Conservation (phyloP, 108 stramenopile genomes). For the Halocafeteria seosinensis region DNA sequence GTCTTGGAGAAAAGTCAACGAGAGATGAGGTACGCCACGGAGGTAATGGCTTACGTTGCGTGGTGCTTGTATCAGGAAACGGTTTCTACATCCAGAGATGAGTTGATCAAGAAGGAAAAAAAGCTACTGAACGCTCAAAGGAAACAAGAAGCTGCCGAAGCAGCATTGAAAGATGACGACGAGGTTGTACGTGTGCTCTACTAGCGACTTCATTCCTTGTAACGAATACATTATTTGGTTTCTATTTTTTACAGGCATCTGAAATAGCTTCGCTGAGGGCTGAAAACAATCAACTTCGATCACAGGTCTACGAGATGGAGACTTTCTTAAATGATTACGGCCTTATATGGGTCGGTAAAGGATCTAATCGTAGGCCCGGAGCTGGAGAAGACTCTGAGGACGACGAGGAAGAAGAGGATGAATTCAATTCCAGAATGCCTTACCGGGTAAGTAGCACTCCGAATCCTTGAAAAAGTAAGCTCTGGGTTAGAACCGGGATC, state of each 20-base stretch:
- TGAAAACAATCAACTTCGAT: constrained; percentile 4
- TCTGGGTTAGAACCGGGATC: too few relatives aligned
- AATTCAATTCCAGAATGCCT: not conserved
- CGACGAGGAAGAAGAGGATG: not conserved
- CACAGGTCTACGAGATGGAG: constrained; percentile 17
- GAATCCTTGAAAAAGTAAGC: too few relatives aligned
- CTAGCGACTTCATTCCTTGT: too few relatives aligned
- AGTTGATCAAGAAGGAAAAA: not conserved
- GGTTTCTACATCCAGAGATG: too few relatives aligned
- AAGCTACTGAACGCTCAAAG: not conserved
- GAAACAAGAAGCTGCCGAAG: not conserved
- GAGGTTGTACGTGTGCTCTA: too few relatives aligned
- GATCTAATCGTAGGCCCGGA: not conserved
- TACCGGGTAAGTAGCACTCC: too few relatives aligned
- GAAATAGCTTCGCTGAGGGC: not conserved
- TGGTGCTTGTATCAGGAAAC: too few relatives aligned
- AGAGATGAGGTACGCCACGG: not conserved
- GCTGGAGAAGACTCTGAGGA: not conserved
- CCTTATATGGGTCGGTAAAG: constrained; percentile 24
- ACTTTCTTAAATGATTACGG: constrained; percentile 24
- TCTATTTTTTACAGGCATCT: too few relatives aligned
- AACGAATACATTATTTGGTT: too few relatives aligned
- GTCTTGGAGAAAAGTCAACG: not conserved
- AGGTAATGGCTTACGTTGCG: too few relatives aligned
- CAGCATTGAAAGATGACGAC: too few relatives aligned